Evolutionary conservation across 1,284 basidiomycete species (phyloP).

Genomic region (Trametes hirsuta): DNA sequence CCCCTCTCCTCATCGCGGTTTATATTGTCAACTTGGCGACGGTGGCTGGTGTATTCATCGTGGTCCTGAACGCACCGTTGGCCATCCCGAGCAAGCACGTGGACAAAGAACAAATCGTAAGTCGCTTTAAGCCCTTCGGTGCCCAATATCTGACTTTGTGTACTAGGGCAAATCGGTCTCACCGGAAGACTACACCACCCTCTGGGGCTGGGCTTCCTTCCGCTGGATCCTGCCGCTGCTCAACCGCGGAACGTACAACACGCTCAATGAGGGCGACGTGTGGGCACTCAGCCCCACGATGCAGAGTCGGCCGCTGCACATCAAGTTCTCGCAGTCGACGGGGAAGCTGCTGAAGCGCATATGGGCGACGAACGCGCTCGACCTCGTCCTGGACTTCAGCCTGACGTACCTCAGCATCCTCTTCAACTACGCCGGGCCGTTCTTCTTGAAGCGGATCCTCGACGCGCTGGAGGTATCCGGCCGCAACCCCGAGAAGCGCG

Average conservation of each 20-base stretch:
- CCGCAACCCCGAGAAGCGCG: constrained; percentile 47
- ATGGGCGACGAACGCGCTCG: constrained; percentile 70
- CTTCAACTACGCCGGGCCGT: constrained; percentile 72
- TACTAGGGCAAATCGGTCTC: constrained; percentile 54
- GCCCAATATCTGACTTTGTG: background rate
- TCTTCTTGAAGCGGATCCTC: constrained; percentile 68
- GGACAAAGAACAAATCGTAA: constrained; percentile 54
- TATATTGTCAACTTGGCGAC: constrained; percentile 48
- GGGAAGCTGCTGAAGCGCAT: constrained; percentile 66
- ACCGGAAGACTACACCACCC: constrained; percentile 77
- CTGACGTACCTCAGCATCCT: constrained; percentile 67
- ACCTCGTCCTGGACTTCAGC: constrained; percentile 69
- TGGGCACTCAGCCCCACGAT: constrained; percentile 72
- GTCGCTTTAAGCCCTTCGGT: constrained; percentile 19
- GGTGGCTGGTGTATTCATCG: constrained; percentile 42
- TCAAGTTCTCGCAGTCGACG: constrained; percentile 53
- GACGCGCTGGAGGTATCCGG: constrained; percentile 38
- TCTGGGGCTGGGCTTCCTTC: constrained; percentile 83
- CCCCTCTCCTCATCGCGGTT: constrained; percentile 33
- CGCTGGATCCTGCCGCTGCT: constrained; percentile 78
- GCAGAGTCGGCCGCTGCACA: constrained; percentile 68
- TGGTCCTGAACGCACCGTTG: constrained; percentile 61
- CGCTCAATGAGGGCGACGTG: constrained; percentile 72
- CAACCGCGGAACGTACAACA: constrained; percentile 57
- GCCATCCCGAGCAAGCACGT: constrained; percentile 53